A percentile compares a stretch with the other conserved stretches of the same genome.
Conservation (phyloP, 495 filamentous ascomycete genomes). For the Geoglossum glabrum region DNA sequence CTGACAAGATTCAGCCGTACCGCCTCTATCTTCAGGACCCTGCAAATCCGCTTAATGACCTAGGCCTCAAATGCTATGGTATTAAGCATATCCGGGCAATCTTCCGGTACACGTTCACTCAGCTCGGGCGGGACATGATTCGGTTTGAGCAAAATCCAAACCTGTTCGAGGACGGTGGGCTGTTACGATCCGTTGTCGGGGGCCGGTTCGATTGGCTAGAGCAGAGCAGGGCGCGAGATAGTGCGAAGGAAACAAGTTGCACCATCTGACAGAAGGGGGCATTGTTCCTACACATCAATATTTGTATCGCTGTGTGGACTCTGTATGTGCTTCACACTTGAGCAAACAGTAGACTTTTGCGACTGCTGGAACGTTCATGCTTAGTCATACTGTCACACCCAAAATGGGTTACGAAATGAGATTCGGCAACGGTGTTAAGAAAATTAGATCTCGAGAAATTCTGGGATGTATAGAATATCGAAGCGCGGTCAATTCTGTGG, state of each 20-base stretch:
- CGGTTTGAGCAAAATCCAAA: not conserved
- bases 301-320: too few relatives aligned
- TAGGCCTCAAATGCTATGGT: constrained; percentile 23
- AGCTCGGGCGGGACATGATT: constrained; percentile 3
- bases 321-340: too few relatives aligned
- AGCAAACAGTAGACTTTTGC: too few relatives aligned
- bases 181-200: not conserved
- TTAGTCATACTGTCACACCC: not conserved
- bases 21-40: constrained; percentile 40
- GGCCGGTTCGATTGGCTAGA: not conserved
- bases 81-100: constrained; percentile 24
- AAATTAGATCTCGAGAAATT: not conserved
- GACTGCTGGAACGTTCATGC: too few relatives aligned
- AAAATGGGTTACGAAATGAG: not conserved
- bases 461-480: not conserved
- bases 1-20: constrained; percentile 15
- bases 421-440: not conserved
- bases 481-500: not conserved
- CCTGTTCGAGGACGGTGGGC: not conserved
- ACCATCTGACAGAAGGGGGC: not conserved
- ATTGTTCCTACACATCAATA: not conserved
- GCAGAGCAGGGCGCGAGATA: not conserved
- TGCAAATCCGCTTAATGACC: constrained; percentile 32
- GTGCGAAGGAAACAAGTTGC: not conserved
- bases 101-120: constrained; percentile 1